Evolutionary conservation across 257 asterid genomes (phyloP).

Genomic region (Solanum bulbocastanum): DNA sequence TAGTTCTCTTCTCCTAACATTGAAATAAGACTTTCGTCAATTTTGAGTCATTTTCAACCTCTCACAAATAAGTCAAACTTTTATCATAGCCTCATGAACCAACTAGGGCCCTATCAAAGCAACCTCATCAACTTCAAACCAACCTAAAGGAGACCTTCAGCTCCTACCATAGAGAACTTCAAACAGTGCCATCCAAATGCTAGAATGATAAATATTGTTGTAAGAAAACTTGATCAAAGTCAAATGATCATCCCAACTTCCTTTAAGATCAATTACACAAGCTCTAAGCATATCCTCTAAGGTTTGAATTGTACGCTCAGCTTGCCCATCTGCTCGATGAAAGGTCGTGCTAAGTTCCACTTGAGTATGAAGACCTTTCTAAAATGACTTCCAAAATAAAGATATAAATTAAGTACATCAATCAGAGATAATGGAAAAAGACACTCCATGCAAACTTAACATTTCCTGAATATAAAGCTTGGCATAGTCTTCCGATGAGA

Average conservation of each 20-base stretch:
- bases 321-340: neutral
- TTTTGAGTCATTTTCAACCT: neutral
- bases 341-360: neutral
- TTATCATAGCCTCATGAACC: neutral
- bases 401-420: too few relatives aligned
- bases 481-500: too few relatives aligned
- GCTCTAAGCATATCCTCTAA: neutral
- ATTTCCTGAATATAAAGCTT: too few relatives aligned
- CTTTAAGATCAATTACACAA: neutral
- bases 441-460: too few relatives aligned
- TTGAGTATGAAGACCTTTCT: neutral
- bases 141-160: neutral
- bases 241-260: neutral
- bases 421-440: neutral
- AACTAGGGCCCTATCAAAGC: neutral
- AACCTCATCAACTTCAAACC: neutral
- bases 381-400: neutral
- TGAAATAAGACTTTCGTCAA: too few relatives aligned
- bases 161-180: neutral
- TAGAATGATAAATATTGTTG: neutral
- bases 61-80: neutral
- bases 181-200: neutral
- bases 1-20: neutral
- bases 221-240: neutral
- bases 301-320: neutral